Percentiles rank a stretch among this genome's conserved stretches.
Conservation (phyloP, 2,329 filamentous ascomycete species). For the Fusarium sp. region DNA sequence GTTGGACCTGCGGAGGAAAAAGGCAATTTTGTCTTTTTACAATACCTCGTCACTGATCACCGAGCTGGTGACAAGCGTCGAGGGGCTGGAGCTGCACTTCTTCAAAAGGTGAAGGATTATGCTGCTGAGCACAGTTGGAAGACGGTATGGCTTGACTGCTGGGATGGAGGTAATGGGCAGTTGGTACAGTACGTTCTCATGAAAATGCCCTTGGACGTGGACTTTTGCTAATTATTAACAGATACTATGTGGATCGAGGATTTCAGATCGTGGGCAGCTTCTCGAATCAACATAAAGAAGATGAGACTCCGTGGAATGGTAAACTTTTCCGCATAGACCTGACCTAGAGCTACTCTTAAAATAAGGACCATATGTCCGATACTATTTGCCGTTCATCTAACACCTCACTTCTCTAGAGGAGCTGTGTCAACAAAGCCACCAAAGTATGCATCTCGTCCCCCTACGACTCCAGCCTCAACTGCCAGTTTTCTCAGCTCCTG, state of each 20-base stretch:
- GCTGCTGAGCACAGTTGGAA: slow-evolving; percentile 22
- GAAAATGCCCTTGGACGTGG: neutral
- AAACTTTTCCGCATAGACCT: slow-evolving; percentile 34
- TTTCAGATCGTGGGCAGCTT: slow-evolving; percentile 29
- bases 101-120: slow-evolving; percentile 31
- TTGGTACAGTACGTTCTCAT: slow-evolving; percentile 34
- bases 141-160: slow-evolving; percentile 45
- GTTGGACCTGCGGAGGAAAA: slow-evolving; percentile 15
- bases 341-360: slow-evolving; percentile 7
- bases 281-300: neutral
- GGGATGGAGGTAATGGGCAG: slow-evolving; percentile 40
- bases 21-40: slow-evolving; percentile 30
- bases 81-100: slow-evolving; percentile 28
- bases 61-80: slow-evolving; percentile 20
- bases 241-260: slow-evolving; percentile 36
- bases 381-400: too few species aligned
- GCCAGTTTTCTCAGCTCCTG: slow-evolving; percentile 47
- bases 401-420: slow-evolving; percentile 18
- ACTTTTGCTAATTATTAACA: slow-evolving; percentile 21
- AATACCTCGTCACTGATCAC: slow-evolving; percentile 29
- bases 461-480: slow-evolving; percentile 42
- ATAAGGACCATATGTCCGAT: neutral
- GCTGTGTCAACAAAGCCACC: slow-evolving; percentile 34
- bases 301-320: slow-evolving; percentile 20
- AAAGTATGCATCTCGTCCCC: slow-evolving; percentile 39